Conservation (phyloP, 2,329 filamentous ascomycete species). For the Cercospora canescens region DNA sequence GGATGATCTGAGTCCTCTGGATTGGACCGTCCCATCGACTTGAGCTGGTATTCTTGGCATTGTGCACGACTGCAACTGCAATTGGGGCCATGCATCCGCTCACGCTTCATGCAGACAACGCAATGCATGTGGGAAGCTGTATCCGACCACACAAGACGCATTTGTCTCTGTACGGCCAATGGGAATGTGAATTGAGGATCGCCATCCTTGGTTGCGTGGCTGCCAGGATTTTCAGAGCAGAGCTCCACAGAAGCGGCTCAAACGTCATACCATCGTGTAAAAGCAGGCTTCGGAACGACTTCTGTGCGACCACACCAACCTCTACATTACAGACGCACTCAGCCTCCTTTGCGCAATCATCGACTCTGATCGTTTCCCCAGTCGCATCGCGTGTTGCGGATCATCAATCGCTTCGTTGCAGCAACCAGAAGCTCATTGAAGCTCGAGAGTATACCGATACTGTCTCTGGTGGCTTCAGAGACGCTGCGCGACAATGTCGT, state of each 20-base stretch:
- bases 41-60: constrained; percentile 10
- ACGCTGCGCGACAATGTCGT: constrained; percentile 9
- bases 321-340: constrained; percentile 13
- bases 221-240: constrained; percentile 2
- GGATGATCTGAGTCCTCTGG: constrained; percentile 30
- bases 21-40: constrained; percentile 21
- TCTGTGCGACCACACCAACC: constrained; percentile 12
- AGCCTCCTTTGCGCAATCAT: not conserved
- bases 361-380: not conserved
- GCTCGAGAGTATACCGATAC: not conserved
- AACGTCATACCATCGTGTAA: constrained; percentile 12
- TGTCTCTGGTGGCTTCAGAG: not conserved
- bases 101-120: not conserved
- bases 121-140: not conserved
- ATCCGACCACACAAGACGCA: not conserved
- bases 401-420: constrained; percentile 3
- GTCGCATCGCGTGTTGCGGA: not conserved
- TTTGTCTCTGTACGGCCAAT: not conserved
- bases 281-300: constrained; percentile 12
- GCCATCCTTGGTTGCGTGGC: constrained; percentile 7
- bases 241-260: constrained; percentile 10
- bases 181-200: not conserved
- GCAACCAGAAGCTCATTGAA: not conserved
- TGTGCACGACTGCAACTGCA: not conserved
- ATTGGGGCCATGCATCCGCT: not conserved